phyloP scores from a whole-genome alignment of 306 rosid genomes.

The Argentina anserina region DNA sequence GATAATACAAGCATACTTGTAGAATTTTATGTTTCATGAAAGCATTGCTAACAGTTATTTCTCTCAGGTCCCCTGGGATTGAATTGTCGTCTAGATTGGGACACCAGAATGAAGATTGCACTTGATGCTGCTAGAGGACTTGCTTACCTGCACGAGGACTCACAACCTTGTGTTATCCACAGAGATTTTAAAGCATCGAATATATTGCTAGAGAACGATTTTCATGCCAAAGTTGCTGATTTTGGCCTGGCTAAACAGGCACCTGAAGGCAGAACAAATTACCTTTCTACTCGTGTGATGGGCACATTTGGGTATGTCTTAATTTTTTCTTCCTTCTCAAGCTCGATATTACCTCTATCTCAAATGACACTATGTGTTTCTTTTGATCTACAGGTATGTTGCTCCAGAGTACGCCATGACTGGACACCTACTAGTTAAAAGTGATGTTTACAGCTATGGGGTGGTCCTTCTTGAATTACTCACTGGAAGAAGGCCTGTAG shows the following conservation, averaged over 20 bases:
- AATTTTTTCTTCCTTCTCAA: constrained; percentile 21
- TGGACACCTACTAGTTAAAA: constrained; percentile 87
- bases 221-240: constrained; percentile 94
- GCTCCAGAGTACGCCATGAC: constrained; percentile 42
- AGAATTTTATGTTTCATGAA: neutral
- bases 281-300: constrained; percentile 95
- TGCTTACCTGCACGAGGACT: constrained; percentile 93
- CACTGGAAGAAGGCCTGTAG: constrained; percentile 92
- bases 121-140: constrained; percentile 98
- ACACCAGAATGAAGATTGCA: constrained; percentile 94
- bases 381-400: constrained; percentile 62
- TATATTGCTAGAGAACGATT: constrained; percentile 88
- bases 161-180: constrained; percentile 95
- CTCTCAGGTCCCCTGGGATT: constrained; percentile 74
- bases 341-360: constrained; percentile 15
- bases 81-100: constrained; percentile 98
- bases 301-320: constrained; percentile 93
- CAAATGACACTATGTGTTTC: constrained; percentile 16
- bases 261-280: constrained; percentile 88
- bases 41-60: constrained; percentile 1
- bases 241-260: constrained; percentile 98
- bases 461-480: constrained; percentile 91
- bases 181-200: constrained; percentile 97
- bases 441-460: constrained; percentile 96
- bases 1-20: neutral